Evolutionary conservation across 345 rosid genomes (phyloP).

Genomic region (Chamaenerion angustifolium): DNA sequence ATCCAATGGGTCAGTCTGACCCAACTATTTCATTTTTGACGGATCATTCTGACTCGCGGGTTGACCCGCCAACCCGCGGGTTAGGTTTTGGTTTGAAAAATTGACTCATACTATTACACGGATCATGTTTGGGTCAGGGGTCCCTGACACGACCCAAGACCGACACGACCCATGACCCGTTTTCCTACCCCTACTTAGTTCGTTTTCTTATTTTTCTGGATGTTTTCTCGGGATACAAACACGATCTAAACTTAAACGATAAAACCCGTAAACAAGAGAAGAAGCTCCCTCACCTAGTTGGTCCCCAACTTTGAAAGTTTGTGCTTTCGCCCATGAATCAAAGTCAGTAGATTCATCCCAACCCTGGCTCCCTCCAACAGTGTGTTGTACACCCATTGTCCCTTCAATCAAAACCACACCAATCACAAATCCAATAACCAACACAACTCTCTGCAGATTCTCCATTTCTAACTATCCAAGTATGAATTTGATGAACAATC

Average conservation of each 20-base stretch:
- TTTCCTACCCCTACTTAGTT: no score
- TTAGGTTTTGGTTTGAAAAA: no score
- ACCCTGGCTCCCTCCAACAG: slow-evolving; percentile 82
- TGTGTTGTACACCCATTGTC: slow-evolving; percentile 41
- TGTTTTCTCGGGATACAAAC: neutral
- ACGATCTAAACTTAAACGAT: neutral
- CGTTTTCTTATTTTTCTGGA: no score
- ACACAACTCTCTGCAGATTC: slow-evolving; percentile 11
- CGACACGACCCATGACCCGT: no score
- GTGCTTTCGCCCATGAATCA: slow-evolving; percentile 50
- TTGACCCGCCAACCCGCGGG: no score
- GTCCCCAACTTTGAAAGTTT: slow-evolving; percentile 73
- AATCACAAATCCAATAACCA: slow-evolving; percentile 22
- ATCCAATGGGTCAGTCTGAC: no score
- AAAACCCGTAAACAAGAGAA: neutral
- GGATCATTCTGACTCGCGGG: no score
- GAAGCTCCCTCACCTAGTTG: slow-evolving; percentile 37
- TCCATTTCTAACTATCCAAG: slow-evolving; percentile 15
- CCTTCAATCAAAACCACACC: slow-evolving; percentile 9
- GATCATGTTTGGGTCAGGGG: no score
- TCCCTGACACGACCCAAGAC: no score
- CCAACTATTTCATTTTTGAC: no score
- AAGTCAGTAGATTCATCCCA: slow-evolving; percentile 76
- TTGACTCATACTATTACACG: no score
- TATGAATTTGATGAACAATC: neutral